phyloP scores from a whole-genome alignment of 495 filamentous ascomycete species.

The Cryomyces minteri region DNA sequence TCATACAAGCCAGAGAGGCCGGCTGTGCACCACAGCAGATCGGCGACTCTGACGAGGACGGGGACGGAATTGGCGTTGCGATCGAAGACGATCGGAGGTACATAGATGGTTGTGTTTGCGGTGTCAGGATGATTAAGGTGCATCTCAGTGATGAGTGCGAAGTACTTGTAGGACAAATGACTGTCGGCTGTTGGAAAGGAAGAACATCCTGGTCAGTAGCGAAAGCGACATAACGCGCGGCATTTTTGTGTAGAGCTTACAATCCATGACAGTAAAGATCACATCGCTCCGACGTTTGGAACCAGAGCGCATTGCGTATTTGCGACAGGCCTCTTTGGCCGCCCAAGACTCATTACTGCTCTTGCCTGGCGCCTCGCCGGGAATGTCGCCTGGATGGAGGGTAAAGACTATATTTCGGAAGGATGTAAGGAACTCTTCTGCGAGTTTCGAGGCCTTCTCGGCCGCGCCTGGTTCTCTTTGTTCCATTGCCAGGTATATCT shows the following conservation, averaged over 20 bases:
- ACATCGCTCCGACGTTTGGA: constrained; percentile 28
- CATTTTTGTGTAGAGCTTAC: constrained; percentile 20
- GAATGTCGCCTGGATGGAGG: constrained; percentile 39
- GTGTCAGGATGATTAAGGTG: constrained; percentile 35
- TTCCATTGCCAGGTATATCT: constrained; percentile 61
- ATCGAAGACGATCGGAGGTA: constrained; percentile 54
- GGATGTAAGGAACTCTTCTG: constrained; percentile 34
- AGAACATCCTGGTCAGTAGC: neutral
- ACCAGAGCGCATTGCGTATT: constrained; percentile 27
- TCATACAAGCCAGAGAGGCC: constrained; percentile 46
- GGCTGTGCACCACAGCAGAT: constrained; percentile 46
- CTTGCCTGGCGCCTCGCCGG: constrained; percentile 45
- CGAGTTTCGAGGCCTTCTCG: constrained; percentile 33
- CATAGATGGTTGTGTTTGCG: constrained; percentile 38
- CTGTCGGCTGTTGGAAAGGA: constrained; percentile 36
- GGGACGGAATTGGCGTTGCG: constrained; percentile 49
- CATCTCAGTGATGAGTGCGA: constrained; percentile 37
- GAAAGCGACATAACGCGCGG: neutral
- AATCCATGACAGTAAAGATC: constrained; percentile 51
- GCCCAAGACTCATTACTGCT: constrained; percentile 52
- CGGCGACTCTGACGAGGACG: constrained; percentile 45
- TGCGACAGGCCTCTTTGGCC: constrained; percentile 36
- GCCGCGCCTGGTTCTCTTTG: constrained; percentile 33
- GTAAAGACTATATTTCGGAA: constrained; percentile 43
- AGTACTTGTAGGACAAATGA: constrained; percentile 46